phyloP scores from a whole-genome alignment of 1,284 basidiomycete species.

The Neonothopanus nambi region DNA sequence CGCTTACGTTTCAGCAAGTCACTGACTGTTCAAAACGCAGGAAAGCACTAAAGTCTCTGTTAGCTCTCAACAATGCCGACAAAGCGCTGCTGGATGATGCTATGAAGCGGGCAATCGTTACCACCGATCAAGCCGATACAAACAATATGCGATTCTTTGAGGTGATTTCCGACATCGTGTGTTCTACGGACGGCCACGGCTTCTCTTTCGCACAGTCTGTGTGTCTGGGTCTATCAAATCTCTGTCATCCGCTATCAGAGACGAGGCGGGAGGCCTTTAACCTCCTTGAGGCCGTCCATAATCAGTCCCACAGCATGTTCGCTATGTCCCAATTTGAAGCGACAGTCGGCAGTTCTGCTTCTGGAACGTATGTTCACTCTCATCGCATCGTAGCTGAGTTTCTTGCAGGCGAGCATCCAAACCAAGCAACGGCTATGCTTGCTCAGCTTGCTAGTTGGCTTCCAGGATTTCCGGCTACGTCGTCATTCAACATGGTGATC shows the following conservation, averaged over 20 bases:
- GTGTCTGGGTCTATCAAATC: slow-evolving; percentile 84
- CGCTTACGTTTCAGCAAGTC: slow-evolving; percentile 5
- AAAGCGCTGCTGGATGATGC: slow-evolving; percentile 68
- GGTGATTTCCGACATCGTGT: slow-evolving; percentile 75
- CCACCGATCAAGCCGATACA: slow-evolving; percentile 51
- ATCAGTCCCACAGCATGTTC: slow-evolving; percentile 59
- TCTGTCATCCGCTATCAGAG: slow-evolving; percentile 72
- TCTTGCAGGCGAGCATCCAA: slow-evolving; percentile 80
- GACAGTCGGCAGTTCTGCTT: slow-evolving; percentile 71
- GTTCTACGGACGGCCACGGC: slow-evolving; percentile 54
- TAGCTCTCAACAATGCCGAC: slow-evolving; percentile 64
- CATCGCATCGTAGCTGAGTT: slow-evolving; percentile 78
- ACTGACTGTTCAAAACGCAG: slow-evolving; percentile 37
- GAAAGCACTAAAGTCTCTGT: slow-evolving; percentile 76
- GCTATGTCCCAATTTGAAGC: slow-evolving; percentile 75
- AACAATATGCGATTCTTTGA: slow-evolving; percentile 76
- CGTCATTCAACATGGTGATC: slow-evolving; percentile 43
- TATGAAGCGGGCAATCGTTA: slow-evolving; percentile 72
- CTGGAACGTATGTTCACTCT: slow-evolving; percentile 80
- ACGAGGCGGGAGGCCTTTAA: slow-evolving; percentile 80
- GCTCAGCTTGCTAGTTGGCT: slow-evolving; percentile 76
- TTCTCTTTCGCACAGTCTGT: slow-evolving; percentile 77
- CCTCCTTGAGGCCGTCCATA: slow-evolving; percentile 75
- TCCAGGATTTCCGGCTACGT: slow-evolving; percentile 61
- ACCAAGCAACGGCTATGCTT: slow-evolving; percentile 69